Conservation (phyloP, 2,329 filamentous ascomycete species). For the Colletotrichum plurivorum region DNA sequence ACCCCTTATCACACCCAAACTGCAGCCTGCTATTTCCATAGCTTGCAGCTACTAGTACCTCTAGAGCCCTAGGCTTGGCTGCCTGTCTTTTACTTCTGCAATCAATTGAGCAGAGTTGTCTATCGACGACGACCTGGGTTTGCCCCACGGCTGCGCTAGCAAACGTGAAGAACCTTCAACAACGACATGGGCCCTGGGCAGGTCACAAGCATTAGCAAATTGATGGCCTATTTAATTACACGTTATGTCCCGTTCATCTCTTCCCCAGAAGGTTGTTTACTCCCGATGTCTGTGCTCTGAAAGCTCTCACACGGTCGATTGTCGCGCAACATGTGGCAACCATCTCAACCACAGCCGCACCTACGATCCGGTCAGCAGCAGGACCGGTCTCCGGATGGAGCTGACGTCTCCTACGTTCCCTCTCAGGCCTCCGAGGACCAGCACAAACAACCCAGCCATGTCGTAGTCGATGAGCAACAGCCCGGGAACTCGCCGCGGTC, state of each 20-base stretch:
- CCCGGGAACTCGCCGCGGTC: not conserved
- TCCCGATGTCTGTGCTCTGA: too few relatives aligned
- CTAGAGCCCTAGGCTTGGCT: not conserved
- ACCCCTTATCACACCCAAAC: not conserved
- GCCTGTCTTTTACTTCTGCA: not conserved
- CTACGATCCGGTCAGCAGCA: not conserved
- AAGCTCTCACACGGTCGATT: not conserved
- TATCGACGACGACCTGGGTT: not conserved
- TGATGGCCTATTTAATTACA: not conserved
- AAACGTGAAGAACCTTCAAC: not conserved
- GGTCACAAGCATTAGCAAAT: not conserved
- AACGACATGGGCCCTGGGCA: not conserved
- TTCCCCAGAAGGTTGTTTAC: not conserved
- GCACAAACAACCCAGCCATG: not conserved
- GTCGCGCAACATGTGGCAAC: not conserved
- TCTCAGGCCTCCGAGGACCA: not conserved
- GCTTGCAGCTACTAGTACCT: not conserved
- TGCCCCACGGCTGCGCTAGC: not conserved
- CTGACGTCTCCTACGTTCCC: not conserved
- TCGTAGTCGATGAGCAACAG: not conserved
- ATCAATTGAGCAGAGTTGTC: not conserved
- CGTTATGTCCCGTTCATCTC: not conserved
- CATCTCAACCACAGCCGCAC: not conserved
- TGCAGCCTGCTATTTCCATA: not conserved
- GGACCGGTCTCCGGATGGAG: not conserved